phyloP scores from a whole-genome alignment of 495 filamentous ascomycete species.

The Lepraria neglecta region DNA sequence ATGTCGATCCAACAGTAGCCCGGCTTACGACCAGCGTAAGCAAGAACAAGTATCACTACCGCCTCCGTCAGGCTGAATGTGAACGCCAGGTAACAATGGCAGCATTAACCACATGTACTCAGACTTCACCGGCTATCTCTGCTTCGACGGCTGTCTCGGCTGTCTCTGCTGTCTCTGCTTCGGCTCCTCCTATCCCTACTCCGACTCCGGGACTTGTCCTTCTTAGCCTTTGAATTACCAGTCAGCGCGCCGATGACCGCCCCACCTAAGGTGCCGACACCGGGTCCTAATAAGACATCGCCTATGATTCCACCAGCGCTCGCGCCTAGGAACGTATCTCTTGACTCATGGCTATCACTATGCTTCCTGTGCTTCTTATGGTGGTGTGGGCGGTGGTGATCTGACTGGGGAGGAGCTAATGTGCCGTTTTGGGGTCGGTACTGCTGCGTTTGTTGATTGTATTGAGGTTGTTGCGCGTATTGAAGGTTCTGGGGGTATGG shows the following conservation, averaged over 20 bases:
- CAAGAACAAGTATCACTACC: not conserved
- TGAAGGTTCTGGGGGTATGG: slow-evolving; percentile 13
- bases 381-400: slow-evolving; percentile 14
- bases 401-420: slow-evolving; percentile 2
- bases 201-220: slow-evolving; percentile 18
- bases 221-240: slow-evolving; percentile 25
- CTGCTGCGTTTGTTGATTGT: slow-evolving; percentile 2
- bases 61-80: not conserved
- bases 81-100: not conserved
- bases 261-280: slow-evolving; percentile 26
- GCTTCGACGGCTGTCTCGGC: too few relatives aligned
- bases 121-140: slow-evolving; percentile 1
- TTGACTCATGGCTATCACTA: slow-evolving; percentile 7
- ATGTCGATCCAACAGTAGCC: not conserved
- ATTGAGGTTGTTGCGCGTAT: slow-evolving; percentile 16
- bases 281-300: slow-evolving; percentile 25
- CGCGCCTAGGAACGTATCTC: slow-evolving; percentile 26
- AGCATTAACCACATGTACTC: not conserved
- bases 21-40: slow-evolving; percentile 5
- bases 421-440: slow-evolving; percentile 5
- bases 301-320: slow-evolving; percentile 24
- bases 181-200: slow-evolving; percentile 16
- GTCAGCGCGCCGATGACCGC: slow-evolving; percentile 26
- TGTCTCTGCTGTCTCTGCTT: slow-evolving; percentile 8
- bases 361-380: slow-evolving; percentile 3